Percentiles rank a stretch among this genome's conserved stretches.
These are phyloP conservation scores for Cylindrotheca fusiformis DNA, from an alignment of 108 stramenopile species.

Conservation along the genomic window DNA sequence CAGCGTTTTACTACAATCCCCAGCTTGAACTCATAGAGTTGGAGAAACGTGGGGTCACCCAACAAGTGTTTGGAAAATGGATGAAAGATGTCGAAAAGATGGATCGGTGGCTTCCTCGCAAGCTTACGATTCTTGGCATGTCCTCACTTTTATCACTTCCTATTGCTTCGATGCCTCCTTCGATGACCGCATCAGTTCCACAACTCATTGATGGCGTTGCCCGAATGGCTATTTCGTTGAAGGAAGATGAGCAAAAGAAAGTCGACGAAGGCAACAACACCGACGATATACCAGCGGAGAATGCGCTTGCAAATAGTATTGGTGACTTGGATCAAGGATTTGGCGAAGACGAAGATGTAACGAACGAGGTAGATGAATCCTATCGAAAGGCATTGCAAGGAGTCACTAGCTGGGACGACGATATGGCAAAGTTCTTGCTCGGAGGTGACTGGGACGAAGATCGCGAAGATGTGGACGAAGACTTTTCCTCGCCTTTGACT, in stretches of 20 bases:
- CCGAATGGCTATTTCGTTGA: constrained; percentile 54
- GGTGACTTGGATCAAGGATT: constrained; percentile 73
- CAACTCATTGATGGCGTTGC: constrained; percentile 67
- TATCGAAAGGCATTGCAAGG: constrained; percentile 81
- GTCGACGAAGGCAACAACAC: constrained; percentile 52
- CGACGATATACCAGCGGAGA: constrained; percentile 22
- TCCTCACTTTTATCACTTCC: constrained; percentile 67
- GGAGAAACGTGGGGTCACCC: constrained; percentile 80
- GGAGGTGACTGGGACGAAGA: constrained; percentile 86
- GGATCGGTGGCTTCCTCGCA: constrained; percentile 66
- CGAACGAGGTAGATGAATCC: constrained; percentile 76
- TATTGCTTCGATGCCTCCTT: constrained; percentile 58
- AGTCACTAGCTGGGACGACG: constrained; percentile 66
- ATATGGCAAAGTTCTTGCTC: constrained; percentile 77
- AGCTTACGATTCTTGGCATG: constrained; percentile 80
- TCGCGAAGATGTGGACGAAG: constrained; percentile 81
- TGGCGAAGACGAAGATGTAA: constrained; percentile 84
- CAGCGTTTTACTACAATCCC: constrained; percentile 89
- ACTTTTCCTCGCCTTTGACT: constrained; percentile 70
- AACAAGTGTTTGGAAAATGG: constrained; percentile 85
- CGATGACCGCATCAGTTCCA: constrained; percentile 54
- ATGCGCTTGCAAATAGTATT: constrained; percentile 43
- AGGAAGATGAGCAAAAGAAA: constrained; percentile 70
- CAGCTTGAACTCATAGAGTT: constrained; percentile 78
- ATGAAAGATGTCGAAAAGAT: constrained; percentile 60